These are phyloP conservation scores for Castanospermum australe DNA, from an alignment of 306 rosid species.

Conservation along the genomic window DNA sequence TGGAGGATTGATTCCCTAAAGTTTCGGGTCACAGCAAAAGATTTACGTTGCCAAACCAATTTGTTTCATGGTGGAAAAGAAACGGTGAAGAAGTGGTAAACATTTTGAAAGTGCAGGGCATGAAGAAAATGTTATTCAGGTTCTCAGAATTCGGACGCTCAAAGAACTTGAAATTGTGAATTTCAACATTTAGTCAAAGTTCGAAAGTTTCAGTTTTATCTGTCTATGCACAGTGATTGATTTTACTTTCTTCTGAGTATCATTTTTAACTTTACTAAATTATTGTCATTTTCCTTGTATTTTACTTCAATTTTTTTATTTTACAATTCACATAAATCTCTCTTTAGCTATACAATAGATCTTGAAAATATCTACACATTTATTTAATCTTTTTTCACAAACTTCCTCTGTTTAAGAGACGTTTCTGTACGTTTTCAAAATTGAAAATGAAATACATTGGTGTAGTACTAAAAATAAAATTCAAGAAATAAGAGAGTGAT, in stretches of 20 bases:
- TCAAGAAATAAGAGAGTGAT: background rate
- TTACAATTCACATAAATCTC: background rate
- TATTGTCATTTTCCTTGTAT: background rate
- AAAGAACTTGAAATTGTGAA: conserved; percentile 17
- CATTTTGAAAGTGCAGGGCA: background rate
- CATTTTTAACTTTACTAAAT: too few species aligned
- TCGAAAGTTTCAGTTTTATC: too few species aligned
- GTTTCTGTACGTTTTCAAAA: background rate
- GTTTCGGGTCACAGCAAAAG: conserved; percentile 4
- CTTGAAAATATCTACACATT: background rate
- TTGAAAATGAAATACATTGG: background rate
- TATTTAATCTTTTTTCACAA: background rate
- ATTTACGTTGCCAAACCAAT: background rate
- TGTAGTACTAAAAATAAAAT: background rate
- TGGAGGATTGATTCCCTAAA: background rate
- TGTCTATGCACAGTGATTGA: too few species aligned
- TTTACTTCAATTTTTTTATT: background rate
- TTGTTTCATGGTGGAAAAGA: background rate
- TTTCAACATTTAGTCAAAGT: background rate
- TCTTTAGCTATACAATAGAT: conserved; percentile 8
- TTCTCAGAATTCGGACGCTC: background rate
- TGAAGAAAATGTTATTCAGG: background rate
- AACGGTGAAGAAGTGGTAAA: conserved; percentile 8
- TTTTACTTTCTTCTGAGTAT: too few species aligned
- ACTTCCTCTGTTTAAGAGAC: background rate